phyloP scores from a whole-genome alignment of 208 protist species.

The Leishmania gerbilli region DNA sequence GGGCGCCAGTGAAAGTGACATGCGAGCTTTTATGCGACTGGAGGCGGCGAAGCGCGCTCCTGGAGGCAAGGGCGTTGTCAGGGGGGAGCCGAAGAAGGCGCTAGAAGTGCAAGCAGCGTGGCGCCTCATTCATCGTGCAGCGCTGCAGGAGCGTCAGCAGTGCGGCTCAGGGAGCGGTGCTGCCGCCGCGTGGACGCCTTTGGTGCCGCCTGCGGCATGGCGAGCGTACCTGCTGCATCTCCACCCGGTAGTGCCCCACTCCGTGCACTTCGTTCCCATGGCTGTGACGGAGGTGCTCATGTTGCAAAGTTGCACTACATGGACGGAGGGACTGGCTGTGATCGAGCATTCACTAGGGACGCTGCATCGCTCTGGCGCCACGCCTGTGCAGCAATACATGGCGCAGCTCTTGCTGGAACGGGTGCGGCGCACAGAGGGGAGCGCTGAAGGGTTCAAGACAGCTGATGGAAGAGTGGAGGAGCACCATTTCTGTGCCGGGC shows the following conservation, averaged over 20 bases:
- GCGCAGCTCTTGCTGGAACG: constrained; percentile 33
- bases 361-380: constrained; percentile 33
- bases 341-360: constrained; percentile 53
- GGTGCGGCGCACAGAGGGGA: constrained; percentile 11
- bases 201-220: constrained; percentile 8
- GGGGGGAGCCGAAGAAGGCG: not conserved
- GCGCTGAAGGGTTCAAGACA: not conserved
- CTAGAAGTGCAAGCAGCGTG: not conserved
- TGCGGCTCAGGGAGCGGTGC: constrained; percentile 8
- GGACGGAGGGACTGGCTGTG: constrained; percentile 31
- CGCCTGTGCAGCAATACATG: constrained; percentile 61
- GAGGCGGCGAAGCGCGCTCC: constrained; percentile 20
- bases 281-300: constrained; percentile 50
- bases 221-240: constrained; percentile 9
- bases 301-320: constrained; percentile 29
- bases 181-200: not conserved
- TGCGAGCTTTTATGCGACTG: constrained; percentile 19
- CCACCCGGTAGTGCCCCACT: constrained; percentile 45
- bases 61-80: not conserved
- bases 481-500: constrained; percentile 6
- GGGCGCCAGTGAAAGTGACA: constrained; percentile 12
- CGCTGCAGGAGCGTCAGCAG: constrained; percentile 6
- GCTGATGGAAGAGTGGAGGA: not conserved
- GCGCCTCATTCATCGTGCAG: not conserved
- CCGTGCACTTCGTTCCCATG: constrained; percentile 49